Evolutionary conservation across 352 stramenopile genomes (phyloP), one percentile per base, ranked within the genome.

Genomic region (Globisporangium middletonii): DNA sequence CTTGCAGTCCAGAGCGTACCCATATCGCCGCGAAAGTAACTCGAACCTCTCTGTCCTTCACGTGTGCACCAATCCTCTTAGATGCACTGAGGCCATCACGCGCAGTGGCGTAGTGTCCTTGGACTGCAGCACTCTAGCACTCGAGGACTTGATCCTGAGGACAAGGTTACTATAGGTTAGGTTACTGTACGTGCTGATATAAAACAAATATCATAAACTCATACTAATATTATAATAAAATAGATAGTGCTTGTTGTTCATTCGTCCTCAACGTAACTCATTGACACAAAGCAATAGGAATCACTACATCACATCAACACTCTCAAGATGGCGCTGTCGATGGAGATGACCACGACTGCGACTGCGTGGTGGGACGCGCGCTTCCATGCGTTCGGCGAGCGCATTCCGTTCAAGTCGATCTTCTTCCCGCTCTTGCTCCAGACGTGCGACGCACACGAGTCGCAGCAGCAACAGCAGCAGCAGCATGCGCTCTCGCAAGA

Each of bases 341-440:
- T 28, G 27, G 65, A 65, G n/a, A 41, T 13, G 48, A 59, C 37
- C 18, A 68, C 52, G 7, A 53, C 66, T 47, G 55, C 55, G 27
- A 53, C 66, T 47, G 55, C 55, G 27, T 81, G 72, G 72, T 81
- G 72, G 72, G 67, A 73, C 35, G 50, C 45, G 35, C 58, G 48
- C 51, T 64, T 64, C 47, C 18, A 43, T 41, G 52, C 50, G 7
- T 53, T 55, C 16, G 57, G 57, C n/a, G 57, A 44, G n/a, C 38
- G 45, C 30, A 59, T 75, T 35, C 52, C 59, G 8, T 63, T 58
- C 33, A 62, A 75, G 30, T 51, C 63, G 46, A 82, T 83, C 67
- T 81, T 89, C 54, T 77, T 84, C 46, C 79, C 79, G 23, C 72
- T 75, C n/a, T 69, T 89, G 45, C 53, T 85, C 41, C 59, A 70